Evolutionary conservation across 345 rosid species (phyloP), one percentile per base, ranked within the genome.

Genomic region (Eutrema yunnanense): DNA sequence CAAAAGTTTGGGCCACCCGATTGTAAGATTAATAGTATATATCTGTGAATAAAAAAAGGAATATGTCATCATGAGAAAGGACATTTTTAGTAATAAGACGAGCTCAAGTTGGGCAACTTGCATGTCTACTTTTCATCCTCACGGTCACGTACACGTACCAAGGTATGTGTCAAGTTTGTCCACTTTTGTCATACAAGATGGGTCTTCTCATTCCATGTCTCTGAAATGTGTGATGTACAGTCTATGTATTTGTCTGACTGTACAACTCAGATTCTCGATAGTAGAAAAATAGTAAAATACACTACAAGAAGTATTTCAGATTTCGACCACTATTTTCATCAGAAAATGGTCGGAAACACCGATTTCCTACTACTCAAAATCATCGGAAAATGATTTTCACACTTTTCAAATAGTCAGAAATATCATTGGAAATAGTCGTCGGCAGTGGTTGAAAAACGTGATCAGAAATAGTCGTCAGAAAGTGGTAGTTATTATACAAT

Each of bases 101-200:
- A 68, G 49, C 14, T 68, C 79, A 75, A 75, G 69, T 67, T 60
- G 79, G 48, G 41, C 78, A 75, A 75, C 73, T 75, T 60, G 73
- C 27, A 67, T 60, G 36, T 60, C 73, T 61, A 67, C 73, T 68
- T 75, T 75, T 42, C 27, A 68, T 61, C 44, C 41, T 61, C 56
- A 60, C 56, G 69, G 67, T 55, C 77, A 65, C 46, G 59, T 57
- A 58, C 62, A 66, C 62, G 52, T 22, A 49, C 59, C 29, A 66
- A 66, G 46, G 67, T 74, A 74, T 66, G 73, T 58, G 40, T 40
- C 67, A 58, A 61, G 68, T 44, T 75, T 60, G 63, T 67, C 79
- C 63, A 75, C 62, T 40, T 73, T 71, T 51, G 68, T 50, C 67
- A 43, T 48, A 27, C 60, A 50, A 66, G 33, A 74, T 58, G 62